Conservation (phyloP, 192 early-diverging fungal genomes). For the Dissophora globulifera region DNA sequence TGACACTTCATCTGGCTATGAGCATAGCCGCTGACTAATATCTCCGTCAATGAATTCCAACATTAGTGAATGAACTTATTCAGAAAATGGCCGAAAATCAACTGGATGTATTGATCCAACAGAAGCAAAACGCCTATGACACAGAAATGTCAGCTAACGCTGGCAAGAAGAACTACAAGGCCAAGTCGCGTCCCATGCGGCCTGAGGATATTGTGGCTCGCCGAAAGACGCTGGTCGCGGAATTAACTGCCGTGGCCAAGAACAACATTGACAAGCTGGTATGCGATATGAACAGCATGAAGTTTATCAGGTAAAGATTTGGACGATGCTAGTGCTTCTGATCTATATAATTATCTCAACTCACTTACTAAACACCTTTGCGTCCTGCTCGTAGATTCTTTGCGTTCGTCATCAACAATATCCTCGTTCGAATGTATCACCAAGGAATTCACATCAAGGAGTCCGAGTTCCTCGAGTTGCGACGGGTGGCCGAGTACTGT, state of each 20-base stretch:
- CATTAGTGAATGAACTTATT: constrained; percentile 29
- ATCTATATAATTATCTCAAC: too few species aligned
- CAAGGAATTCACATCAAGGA: constrained; percentile 88
- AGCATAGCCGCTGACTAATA: too few species aligned
- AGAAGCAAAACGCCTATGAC: constrained; percentile 47
- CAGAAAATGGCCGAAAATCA: constrained; percentile 44
- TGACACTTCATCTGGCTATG: too few species aligned
- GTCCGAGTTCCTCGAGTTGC: constrained; percentile 75
- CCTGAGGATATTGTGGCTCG: constrained; percentile 41
- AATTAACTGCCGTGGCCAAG: constrained; percentile 65
- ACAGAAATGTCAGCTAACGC: constrained; percentile 54
- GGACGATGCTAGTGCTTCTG: neutral
- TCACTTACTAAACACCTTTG: neutral
- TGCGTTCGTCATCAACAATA: constrained; percentile 77
- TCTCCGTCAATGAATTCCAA: too few species aligned
- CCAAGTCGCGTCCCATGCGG: constrained; percentile 43
- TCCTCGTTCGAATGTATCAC: constrained; percentile 84
- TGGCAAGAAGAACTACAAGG: constrained; percentile 49
- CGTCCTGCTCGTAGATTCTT: constrained; percentile 63
- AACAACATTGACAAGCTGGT: constrained; percentile 66
- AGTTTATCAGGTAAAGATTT: constrained; percentile 70
- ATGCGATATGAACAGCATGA: constrained; percentile 71
- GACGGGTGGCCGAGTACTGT: constrained; percentile 64
- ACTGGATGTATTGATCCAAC: constrained; percentile 34
- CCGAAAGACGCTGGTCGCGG: constrained; percentile 53